phyloP scores from a whole-genome alignment of 306 rosid genomes.

The Phaseolus lunatus region DNA sequence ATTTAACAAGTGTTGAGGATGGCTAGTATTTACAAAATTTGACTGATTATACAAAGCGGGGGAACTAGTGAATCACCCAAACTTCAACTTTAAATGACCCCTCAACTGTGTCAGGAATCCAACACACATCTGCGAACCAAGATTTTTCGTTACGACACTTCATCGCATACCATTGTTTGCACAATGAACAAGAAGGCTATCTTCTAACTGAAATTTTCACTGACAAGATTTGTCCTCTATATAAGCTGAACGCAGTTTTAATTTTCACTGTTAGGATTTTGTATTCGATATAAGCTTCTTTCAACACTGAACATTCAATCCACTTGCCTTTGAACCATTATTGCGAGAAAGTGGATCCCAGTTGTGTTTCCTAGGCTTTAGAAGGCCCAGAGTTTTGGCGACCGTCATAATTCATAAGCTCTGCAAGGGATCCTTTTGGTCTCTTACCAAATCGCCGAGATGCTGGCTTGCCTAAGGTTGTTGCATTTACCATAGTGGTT shows the following conservation, averaged over 20 bases:
- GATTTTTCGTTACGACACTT: neutral
- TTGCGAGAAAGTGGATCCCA: constrained; percentile 15
- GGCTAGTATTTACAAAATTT: neutral
- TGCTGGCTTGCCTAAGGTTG: constrained; percentile 43
- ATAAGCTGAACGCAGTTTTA: constrained; percentile 14
- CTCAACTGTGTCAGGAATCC: neutral
- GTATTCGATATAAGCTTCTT: constrained; percentile 33
- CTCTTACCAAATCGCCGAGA: constrained; percentile 37
- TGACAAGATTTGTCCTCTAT: constrained; percentile 14
- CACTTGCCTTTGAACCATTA: constrained; percentile 21
- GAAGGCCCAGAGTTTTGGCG: constrained; percentile 29
- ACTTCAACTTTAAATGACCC: neutral
- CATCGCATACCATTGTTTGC: neutral
- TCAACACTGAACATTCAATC: constrained; percentile 28
- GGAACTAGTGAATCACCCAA: neutral
- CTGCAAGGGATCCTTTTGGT: constrained; percentile 42
- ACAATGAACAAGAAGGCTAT: constrained; percentile 20
- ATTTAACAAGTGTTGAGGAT: neutral
- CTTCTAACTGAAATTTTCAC: constrained; percentile 7
- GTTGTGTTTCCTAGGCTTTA: constrained; percentile 29
- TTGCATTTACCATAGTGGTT: constrained; percentile 50
- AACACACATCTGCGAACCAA: neutral
- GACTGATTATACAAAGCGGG: neutral
- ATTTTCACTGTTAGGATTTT: constrained; percentile 20
- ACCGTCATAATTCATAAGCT: constrained; percentile 26